These are phyloP conservation scores for Tephrocybe sp. DNA, from an alignment of 768 basidiomycete species.

Conservation along the genomic window DNA sequence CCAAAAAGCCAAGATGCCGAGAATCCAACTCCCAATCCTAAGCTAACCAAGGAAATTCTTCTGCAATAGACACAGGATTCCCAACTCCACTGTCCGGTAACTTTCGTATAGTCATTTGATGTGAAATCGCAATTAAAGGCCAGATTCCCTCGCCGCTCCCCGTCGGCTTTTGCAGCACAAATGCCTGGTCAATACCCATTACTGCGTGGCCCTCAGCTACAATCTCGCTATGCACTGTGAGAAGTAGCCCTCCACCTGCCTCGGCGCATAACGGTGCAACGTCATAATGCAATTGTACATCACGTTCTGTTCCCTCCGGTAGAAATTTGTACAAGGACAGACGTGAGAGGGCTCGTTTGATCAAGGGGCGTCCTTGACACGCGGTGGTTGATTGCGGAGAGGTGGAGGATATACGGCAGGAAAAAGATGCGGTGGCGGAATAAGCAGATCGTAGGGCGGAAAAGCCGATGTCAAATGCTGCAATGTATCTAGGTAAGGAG, in stretches of 20 bases:
- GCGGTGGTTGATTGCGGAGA: slow-evolving; percentile 9
- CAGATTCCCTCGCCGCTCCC: slow-evolving; percentile 9
- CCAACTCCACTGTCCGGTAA: background rate
- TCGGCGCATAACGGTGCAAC: slow-evolving; percentile 14
- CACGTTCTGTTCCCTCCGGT: slow-evolving; percentile 1
- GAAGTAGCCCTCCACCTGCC: slow-evolving; percentile 19
- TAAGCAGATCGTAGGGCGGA: slow-evolving; percentile 24
- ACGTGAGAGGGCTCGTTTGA: slow-evolving; percentile 9
- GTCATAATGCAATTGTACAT: slow-evolving; percentile 21
- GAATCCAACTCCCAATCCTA: background rate
- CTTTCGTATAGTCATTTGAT: slow-evolving; percentile 19
- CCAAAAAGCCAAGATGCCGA: no score
- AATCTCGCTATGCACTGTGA: slow-evolving; percentile 26
- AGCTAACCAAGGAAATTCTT: slow-evolving; percentile 10
- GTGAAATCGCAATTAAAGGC: slow-evolving; percentile 28
- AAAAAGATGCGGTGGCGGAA: slow-evolving; percentile 26
- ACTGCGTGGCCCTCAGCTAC: slow-evolving; percentile 8
- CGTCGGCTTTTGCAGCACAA: slow-evolving; percentile 23
- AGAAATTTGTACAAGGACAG: slow-evolving; percentile 21
- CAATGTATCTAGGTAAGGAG: slow-evolving; percentile 18
- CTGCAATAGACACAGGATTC: background rate
- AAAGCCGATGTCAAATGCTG: slow-evolving; percentile 25
- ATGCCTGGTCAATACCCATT: slow-evolving; percentile 27
- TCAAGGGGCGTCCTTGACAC: slow-evolving; percentile 14
- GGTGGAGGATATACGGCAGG: slow-evolving; percentile 14